A percentile compares a stretch with the other conserved stretches of the same genome.
These are phyloP conservation scores for Linum lewisii DNA, from an alignment of 345 rosid genomes.

Conservation along the genomic window DNA sequence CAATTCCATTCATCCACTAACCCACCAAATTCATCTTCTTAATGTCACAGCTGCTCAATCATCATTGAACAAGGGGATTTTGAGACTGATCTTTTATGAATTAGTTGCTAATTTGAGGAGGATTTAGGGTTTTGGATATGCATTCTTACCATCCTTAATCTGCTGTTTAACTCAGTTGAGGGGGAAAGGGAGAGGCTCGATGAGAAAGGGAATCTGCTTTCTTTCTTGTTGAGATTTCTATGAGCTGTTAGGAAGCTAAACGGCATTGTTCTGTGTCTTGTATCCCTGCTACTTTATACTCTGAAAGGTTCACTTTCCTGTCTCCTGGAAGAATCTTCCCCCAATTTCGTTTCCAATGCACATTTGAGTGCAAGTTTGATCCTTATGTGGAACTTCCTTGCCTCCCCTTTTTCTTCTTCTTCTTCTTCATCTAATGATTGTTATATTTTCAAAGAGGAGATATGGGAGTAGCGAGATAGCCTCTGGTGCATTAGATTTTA, in stretches of 20 bases:
- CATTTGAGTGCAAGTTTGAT: conserved; percentile 21
- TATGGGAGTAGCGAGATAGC: conserved; percentile 23
- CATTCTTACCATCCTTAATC: conserved; percentile 18
- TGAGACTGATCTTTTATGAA: conserved; percentile 18
- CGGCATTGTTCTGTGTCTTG: conserved; percentile 34
- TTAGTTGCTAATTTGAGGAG: conserved; percentile 21
- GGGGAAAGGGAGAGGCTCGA: conserved; percentile 18
- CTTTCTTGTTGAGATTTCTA: conserved; percentile 16
- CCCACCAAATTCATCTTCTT: too few species aligned
- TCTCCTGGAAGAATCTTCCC: conserved; percentile 39
- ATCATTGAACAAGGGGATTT: conserved; percentile 1
- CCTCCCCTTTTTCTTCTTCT: background rate
- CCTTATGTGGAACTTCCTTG: conserved; percentile 15
- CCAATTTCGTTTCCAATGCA: conserved; percentile 29
- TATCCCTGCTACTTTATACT: conserved; percentile 68
- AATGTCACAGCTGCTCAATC: too few species aligned
- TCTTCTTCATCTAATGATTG: too few species aligned
- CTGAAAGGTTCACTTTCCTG: conserved; percentile 89
- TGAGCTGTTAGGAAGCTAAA: conserved; percentile 62
- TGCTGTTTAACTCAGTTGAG: conserved; percentile 19
- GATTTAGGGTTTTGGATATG: conserved; percentile 6
- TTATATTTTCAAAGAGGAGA: conserved; percentile 26
- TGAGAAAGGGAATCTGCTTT: conserved; percentile 71
- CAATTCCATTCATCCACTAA: conserved; percentile 1
- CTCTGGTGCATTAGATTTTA: conserved; percentile 44